Percentiles rank a stretch among this genome's conserved stretches.
These are phyloP conservation scores for Podospora pseudocomata DNA, from an alignment of 495 filamentous ascomycete species.

Conservation along the genomic window DNA sequence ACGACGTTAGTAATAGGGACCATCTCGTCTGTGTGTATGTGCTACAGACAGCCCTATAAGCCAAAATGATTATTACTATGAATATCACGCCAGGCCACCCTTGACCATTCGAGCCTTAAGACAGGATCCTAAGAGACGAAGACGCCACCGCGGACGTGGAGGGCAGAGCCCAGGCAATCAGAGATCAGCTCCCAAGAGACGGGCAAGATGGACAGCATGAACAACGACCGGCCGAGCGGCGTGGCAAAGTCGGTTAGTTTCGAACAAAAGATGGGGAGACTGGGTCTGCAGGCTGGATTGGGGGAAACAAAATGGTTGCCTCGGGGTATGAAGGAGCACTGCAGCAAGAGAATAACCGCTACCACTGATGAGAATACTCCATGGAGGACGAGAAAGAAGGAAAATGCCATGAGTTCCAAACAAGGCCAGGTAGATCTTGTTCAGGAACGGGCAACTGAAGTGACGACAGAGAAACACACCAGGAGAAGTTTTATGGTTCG, in stretches of 20 bases:
- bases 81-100: constrained; percentile 18
- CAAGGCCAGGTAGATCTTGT: constrained; percentile 14
- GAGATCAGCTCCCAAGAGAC: constrained; percentile 18
- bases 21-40: background rate
- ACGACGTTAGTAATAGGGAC: background rate
- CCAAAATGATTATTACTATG: constrained; percentile 17
- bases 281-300: background rate
- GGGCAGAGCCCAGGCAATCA: constrained; percentile 6
- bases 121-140: constrained; percentile 9
- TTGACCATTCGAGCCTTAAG: constrained; percentile 16
- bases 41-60: constrained; percentile 24
- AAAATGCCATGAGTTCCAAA: constrained; percentile 14
- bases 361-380: background rate
- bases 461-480: constrained; percentile 16
- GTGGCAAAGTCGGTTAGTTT: constrained; percentile 21
- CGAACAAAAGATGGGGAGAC: constrained; percentile 1
- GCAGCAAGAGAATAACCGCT: background rate
- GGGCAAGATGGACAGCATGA: constrained; percentile 20
- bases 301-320: background rate
- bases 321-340: constrained; percentile 11
- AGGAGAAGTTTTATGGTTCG: constrained; percentile 26
- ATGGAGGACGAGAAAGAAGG: constrained; percentile 6
- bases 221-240: constrained; percentile 25
- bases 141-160: constrained; percentile 17
- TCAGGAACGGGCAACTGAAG: constrained; percentile 7